Evolutionary conservation across 2,329 filamentous ascomycete genomes (phyloP).

Genomic region (Cladosporium sp.): DNA sequence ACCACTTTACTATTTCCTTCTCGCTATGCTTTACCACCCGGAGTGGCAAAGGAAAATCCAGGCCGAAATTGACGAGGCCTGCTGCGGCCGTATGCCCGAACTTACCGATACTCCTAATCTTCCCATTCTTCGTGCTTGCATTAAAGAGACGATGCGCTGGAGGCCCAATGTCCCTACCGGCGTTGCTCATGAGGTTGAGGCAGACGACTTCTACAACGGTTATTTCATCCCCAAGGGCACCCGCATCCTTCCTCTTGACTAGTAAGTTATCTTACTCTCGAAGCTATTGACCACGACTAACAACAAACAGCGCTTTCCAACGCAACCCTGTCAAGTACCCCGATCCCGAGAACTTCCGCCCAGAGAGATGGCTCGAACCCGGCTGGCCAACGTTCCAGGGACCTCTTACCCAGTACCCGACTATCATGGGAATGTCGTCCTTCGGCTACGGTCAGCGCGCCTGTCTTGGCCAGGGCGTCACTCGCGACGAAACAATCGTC

Average conservation of each 20-base stretch:
- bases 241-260: conserved; percentile 51
- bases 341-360: conserved; percentile 59
- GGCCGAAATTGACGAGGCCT: conserved; percentile 43
- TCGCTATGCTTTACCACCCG: conserved; percentile 46
- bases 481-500: conserved; percentile 56
- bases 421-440: conserved; percentile 60
- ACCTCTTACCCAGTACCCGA: conserved; percentile 60
- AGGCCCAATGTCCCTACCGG: conserved; percentile 52
- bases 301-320: conserved; percentile 48
- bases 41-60: conserved; percentile 46
- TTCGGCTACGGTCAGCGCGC: conserved; percentile 62
- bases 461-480: conserved; percentile 60
- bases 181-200: conserved; percentile 49
- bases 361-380: conserved; percentile 61
- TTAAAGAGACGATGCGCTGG: conserved; percentile 37
- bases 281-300: background rate
- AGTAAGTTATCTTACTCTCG: conserved; percentile 30
- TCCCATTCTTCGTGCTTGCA: conserved; percentile 29
- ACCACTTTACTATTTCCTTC: conserved; percentile 24
- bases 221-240: conserved; percentile 51
- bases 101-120: conserved; percentile 35
- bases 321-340: conserved; percentile 58
- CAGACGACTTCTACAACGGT: conserved; percentile 51
- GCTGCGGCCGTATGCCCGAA: conserved; percentile 41
- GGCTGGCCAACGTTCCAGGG: conserved; percentile 62